A percentile compares a stretch with the other conserved stretches of the same genome.
phyloP scores from a whole-genome alignment of 441 rosid species.

The Jatropha multifida region DNA sequence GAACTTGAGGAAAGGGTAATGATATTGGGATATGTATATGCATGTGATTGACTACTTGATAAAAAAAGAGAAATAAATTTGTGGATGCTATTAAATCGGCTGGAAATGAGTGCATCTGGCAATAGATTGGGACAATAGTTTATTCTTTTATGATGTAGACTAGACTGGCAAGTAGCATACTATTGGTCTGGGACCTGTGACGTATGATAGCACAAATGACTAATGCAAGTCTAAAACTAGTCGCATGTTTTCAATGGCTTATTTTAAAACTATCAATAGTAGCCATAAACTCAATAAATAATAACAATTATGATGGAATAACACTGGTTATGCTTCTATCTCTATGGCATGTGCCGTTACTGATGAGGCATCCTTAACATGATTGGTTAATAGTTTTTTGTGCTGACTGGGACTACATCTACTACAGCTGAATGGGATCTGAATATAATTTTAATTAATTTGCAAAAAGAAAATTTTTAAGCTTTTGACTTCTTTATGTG shows the following conservation, averaged over 20 bases:
- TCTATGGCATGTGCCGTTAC: neutral
- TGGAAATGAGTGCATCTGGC: neutral
- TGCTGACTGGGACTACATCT: neutral
- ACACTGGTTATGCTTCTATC: neutral
- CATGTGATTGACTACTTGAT: neutral
- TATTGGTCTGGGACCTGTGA: neutral
- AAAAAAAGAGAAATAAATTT: neutral
- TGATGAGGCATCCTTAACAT: neutral
- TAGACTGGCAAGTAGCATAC: neutral
- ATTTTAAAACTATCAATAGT: neutral
- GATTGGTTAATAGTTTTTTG: neutral
- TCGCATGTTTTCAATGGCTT: neutral
- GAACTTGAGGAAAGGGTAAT: neutral
- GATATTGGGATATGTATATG: neutral
- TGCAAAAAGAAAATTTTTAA: neutral
- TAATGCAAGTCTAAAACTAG: neutral
- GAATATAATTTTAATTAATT: neutral
- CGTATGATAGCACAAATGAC: neutral
- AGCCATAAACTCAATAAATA: neutral
- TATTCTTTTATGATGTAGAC: neutral
- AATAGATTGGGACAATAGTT: neutral
- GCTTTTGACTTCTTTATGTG: neutral
- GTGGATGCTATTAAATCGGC: neutral
- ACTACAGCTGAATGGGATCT: neutral
- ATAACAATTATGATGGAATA: neutral